phyloP scores from a whole-genome alignment of 176 grass and related monocot species.

The Tillandsia fasciculata region DNA sequence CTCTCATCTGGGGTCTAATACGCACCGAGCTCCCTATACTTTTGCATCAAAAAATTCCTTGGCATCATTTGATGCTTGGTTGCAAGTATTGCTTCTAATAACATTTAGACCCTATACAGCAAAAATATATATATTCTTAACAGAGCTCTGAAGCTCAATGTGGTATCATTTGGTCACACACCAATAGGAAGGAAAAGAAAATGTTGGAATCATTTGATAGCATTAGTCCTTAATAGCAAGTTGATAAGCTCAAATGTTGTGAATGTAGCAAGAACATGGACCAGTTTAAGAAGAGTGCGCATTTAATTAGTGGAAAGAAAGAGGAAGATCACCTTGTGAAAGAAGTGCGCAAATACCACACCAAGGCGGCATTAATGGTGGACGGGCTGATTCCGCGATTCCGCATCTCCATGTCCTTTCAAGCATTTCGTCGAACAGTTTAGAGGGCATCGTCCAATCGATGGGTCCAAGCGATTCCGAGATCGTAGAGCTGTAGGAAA shows the following conservation, averaged over 20 bases:
- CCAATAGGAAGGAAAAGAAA: too few species aligned
- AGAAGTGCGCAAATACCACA: too few species aligned
- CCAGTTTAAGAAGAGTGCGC: background rate
- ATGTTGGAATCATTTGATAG: background rate
- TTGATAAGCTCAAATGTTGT: background rate
- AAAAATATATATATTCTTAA: background rate
- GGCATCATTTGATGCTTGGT: slow-evolving; percentile 18
- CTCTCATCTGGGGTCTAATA: slow-evolving; percentile 71
- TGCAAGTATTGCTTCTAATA: background rate
- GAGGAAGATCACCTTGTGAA: slow-evolving; percentile 15
- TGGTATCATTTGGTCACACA: too few species aligned
- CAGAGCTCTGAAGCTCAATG: too few species aligned
- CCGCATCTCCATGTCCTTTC: slow-evolving; percentile 42
- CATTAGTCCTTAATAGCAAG: background rate
- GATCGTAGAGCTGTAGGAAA: slow-evolving; percentile 63
- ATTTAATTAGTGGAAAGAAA: background rate
- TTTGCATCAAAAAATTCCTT: slow-evolving; percentile 57
- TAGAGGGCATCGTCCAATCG: slow-evolving; percentile 29
- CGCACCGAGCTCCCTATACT: slow-evolving; percentile 46
- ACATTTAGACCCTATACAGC: background rate
- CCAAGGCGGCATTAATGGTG: slow-evolving; percentile 27
- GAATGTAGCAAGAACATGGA: background rate
- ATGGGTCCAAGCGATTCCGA: slow-evolving; percentile 29
- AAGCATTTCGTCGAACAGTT: slow-evolving; percentile 93
- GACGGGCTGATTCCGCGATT: slow-evolving; percentile 49